Evolutionary conservation across 169 alveolate genomes (phyloP), one percentile per base, ranked within the genome.

Genomic region (Plasmodium malariae): DNA sequence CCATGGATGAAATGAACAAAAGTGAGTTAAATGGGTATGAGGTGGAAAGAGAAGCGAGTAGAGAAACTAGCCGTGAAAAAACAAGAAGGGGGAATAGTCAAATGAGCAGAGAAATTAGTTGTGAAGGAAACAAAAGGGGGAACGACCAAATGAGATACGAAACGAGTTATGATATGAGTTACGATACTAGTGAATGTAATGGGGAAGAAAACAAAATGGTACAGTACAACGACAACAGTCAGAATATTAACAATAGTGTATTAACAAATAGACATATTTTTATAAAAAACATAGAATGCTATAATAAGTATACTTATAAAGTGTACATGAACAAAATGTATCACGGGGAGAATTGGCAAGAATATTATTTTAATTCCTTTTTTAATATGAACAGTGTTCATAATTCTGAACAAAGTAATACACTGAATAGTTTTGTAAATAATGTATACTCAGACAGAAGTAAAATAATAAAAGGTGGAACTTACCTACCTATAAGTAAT

Each of bases 331-430:
- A 85, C 21, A 48, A 69, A 48, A 4, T 36, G 12, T 85, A 69
- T 45, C 62, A 72, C 14, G 92, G 92, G 7, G 92, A 85, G 26
- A 70, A 69, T 37, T 85, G 92, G 92, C 74, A 69, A 60, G 59
- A 85, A 9, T 69, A 26, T 21, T 60, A 69, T 45, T 85, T 68
- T 55, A 26, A 49, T 37, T 11, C 63, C 17, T 85, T 85, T 40
- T 85, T 85, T 68, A 78, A 43, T 3, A 9, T 49, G 9, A 55
- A 54, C 12, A 26, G 4, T 37, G 21, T 21, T 1, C 7, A 21
- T 19, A 21, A 40, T 48, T 34, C 14, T 9, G 7, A 2, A 1
- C 7, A 21, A 17, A 19, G 19, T 2, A 17, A 17, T 0, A 2
- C 3, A 2, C n/a, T 24, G 9, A 60, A 60, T 14, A 45, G 28